Base-by-base conservation (phyloP, 2,329 filamentous ascomycete species). In the Mycosphaerella sp. region DNA sequence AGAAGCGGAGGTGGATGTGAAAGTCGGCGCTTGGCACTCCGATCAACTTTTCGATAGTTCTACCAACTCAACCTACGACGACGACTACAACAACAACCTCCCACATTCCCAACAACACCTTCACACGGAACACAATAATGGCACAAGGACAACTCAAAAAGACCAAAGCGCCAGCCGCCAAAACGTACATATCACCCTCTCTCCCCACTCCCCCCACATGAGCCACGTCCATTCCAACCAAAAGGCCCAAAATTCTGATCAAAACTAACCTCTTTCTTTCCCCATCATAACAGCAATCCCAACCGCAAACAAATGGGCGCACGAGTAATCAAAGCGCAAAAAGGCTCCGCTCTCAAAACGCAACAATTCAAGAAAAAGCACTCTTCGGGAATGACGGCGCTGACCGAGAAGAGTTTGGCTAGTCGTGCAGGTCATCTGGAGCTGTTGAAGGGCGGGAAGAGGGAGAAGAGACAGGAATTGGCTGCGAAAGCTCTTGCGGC, bases 381-480 rank as follows among this genome's bases (percentile, higher is more conserved):
- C 55, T 76, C 80, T 0, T 72, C 79, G 0, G 82, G 82, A 0
- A 68, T 87, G 36, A 78, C 78, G 3, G 78, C 77, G 0, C 75
- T 80, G 70, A 87, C 84, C n/a, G 85, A 88, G 64, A 78, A 78
- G 54, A 78, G 75, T 56, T 73, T 87, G 8, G 84, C 83, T 10
- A 73, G 80, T 55, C 80, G 80, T 62, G 84, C 83, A 4, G 85
- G 84, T 12, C 84, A 88, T 74, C 63, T 87, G 63, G 84, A 88
- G 67, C 64, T 87, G 62, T 66, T 87, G 62, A 75, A 75, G 51
- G 82, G 82, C 2, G 83, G 82, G 10, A 86, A 85, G 76, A 84
- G 79, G 68, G 75, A 79, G 54, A 74, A 54, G 53, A 66, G 68
- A 57, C 56, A 61, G 48, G 53, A 56, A 41, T 53, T 56, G 50